These are phyloP conservation scores for Pythium volutum DNA, from an alignment of 352 stramenopile species.

Conservation along the genomic window DNA sequence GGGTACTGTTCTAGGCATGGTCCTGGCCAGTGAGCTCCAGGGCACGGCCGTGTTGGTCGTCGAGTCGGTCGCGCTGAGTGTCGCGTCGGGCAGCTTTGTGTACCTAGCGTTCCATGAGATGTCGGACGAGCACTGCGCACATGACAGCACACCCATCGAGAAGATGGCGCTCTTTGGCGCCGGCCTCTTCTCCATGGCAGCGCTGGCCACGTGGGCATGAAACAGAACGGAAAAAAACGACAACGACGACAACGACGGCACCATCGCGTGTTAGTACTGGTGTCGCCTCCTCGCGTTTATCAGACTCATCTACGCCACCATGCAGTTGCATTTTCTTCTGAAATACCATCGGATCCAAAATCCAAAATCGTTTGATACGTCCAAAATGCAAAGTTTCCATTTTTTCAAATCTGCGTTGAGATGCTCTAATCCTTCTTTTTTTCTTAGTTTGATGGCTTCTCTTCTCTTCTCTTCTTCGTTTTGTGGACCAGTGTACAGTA, in stretches of 20 bases:
- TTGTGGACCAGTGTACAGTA: too few relatives aligned
- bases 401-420: too few relatives aligned
- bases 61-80: conserved; percentile 45
- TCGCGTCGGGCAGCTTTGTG: conserved; percentile 63
- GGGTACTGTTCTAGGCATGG: conserved; percentile 58
- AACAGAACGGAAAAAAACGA: background rate
- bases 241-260: too few relatives aligned
- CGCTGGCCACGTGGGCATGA: conserved; percentile 47
- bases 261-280: background rate
- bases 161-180: conserved; percentile 55
- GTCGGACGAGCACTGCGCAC: conserved; percentile 44
- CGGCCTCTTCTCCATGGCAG: conserved; percentile 47
- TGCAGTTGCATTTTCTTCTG: too few relatives aligned
- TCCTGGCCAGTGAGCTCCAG: conserved; percentile 41
- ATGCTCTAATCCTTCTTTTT: too few relatives aligned
- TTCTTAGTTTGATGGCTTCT: too few relatives aligned
- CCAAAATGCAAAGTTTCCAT: too few relatives aligned
- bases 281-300: background rate
- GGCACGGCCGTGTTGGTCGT: conserved; percentile 37
- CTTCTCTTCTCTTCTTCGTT: too few relatives aligned
- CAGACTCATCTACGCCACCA: background rate
- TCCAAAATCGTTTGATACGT: too few relatives aligned
- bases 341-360: background rate
- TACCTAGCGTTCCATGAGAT: conserved; percentile 70
- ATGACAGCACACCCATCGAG: conserved; percentile 36